Evolutionary conservation across 345 rosid species (phyloP).

Genomic region (Salix purpurea): DNA sequence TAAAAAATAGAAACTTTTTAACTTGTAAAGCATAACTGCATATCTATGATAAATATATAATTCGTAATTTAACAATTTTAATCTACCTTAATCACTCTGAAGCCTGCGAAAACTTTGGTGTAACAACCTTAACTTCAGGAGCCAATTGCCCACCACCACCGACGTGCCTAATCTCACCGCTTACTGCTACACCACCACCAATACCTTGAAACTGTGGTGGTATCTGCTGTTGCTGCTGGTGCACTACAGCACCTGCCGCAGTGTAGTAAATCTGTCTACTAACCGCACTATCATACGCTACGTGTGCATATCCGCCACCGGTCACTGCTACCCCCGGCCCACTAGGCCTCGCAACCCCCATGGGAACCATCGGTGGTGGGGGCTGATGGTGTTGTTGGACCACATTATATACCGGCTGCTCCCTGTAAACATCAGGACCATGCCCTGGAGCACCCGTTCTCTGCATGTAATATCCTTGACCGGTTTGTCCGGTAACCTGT

Average conservation of each 20-base stretch:
- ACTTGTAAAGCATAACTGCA: too few relatives aligned
- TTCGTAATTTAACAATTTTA: neutral
- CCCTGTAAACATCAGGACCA: constrained; percentile 61
- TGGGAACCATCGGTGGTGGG: constrained; percentile 19
- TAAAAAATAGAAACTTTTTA: neutral
- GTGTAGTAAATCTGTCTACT: constrained; percentile 74
- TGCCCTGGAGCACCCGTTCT: constrained; percentile 32
- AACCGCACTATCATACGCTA: constrained; percentile 46
- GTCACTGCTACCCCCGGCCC: constrained; percentile 31
- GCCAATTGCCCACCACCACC: constrained; percentile 18
- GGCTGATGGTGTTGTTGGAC: constrained; percentile 30
- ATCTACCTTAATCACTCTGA: constrained; percentile 26
- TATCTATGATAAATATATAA: neutral
- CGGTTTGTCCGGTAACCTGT: constrained; percentile 41
- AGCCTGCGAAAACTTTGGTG: constrained; percentile 35
- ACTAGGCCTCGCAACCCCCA: constrained; percentile 39
- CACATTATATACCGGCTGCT: constrained; percentile 58
- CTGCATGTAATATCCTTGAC: constrained; percentile 74
- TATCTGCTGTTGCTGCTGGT: constrained; percentile 16
- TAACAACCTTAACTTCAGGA: constrained; percentile 37
- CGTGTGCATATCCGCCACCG: constrained; percentile 47
- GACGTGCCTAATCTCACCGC: constrained; percentile 44
- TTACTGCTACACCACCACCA: constrained; percentile 37
- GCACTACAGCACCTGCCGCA: constrained; percentile 40
- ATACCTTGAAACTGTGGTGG: constrained; percentile 53